Percentiles rank a stretch among this genome's conserved stretches.
Evolutionary conservation across 371 early-diverging fungal species (phyloP).

Genomic region (Mucor velutinosus): DNA sequence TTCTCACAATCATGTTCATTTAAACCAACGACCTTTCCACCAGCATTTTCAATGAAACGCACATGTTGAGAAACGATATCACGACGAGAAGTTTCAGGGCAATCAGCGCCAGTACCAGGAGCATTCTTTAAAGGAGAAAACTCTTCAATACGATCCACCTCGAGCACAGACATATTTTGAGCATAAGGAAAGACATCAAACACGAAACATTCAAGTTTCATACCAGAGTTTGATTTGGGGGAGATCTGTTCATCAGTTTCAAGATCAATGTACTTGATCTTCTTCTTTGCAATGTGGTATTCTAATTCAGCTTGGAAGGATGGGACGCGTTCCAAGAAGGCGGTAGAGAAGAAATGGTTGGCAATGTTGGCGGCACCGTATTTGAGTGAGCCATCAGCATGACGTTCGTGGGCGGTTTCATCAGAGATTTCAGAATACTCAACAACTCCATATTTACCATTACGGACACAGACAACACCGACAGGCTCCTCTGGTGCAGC

Average conservation of each 20-base stretch:
- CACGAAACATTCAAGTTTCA: constrained; percentile 97
- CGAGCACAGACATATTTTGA: constrained; percentile 85
- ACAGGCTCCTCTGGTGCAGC: constrained; percentile 85
- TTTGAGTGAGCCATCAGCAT: constrained; percentile 67
- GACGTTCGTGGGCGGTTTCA: constrained; percentile 67
- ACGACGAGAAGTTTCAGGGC: constrained; percentile 90
- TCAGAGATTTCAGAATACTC: constrained; percentile 94
- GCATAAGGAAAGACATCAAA: constrained; percentile 96
- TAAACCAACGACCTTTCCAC: constrained; percentile 58
- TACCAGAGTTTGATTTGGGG: constrained; percentile 80
- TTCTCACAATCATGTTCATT: constrained; percentile 44
- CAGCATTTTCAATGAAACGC: constrained; percentile 84
- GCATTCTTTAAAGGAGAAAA: constrained; percentile 99
- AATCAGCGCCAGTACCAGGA: constrained; percentile 85
- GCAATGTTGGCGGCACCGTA: constrained; percentile 96
- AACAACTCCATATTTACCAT: constrained; percentile 84
- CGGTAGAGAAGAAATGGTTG: constrained; percentile 96
- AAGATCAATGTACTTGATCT: constrained; percentile 91
- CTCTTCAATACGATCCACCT: constrained; percentile 90
- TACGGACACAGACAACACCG: constrained; percentile 91
- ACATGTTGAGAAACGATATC: constrained; percentile 87
- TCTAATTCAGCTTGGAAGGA: constrained; percentile 81
- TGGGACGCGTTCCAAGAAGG: constrained; percentile 70
- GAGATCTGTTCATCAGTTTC: constrained; percentile 71
- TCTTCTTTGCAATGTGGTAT: constrained; percentile 97